Evolutionary conservation across 1,139 yeast species (phyloP), one percentile per base, ranked within the genome.

Genomic region (Sugiyamaella novakii): DNA sequence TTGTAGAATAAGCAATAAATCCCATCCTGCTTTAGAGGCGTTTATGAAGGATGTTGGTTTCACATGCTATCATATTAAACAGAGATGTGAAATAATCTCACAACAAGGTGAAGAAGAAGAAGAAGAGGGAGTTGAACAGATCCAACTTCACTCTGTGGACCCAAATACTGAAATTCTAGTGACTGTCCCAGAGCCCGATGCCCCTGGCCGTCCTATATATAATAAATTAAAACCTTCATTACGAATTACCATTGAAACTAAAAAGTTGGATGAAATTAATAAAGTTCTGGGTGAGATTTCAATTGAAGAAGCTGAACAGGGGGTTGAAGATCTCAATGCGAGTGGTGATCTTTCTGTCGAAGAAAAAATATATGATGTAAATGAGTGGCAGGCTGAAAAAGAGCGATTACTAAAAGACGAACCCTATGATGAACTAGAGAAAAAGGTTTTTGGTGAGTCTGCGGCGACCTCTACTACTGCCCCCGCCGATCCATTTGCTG

Each of bases 141-240:
- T 92, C 57, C 98, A 92, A 68, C 74, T 92, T 61, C 86, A 87
- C 61, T 82, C 96, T 0, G 78, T 91, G 47, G 98, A 92, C 68
- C 96, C 94, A 29, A 78, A 81, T 53, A 79, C 92, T 1, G 83
- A 86, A 66, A 75, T 92, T 43, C 74, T 80, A 45, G 91, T 92
- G 14, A 78, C 76, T 49, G 72, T 89, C 15, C 98, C 98, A 2
- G 71, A 74, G 4, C 22, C 55, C 71, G 74, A 51, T 68, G 69
- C 5, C 75, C 83, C 2, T 54, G 59, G 40, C 5, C 29, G 44
- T 11, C 29, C 38, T 11, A 80, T 80, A 50, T 81, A 78, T 61
- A 72, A 77, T 12, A 68, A 78, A 49, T 72, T 89, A 54, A 84
- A 92, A 1, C 60, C 68, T 3, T 76, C 75, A 14, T 81, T 92